Evolutionary conservation across 2,329 filamentous ascomycete species (phyloP).

Genomic region (Sporothrix pseudoabietina): DNA sequence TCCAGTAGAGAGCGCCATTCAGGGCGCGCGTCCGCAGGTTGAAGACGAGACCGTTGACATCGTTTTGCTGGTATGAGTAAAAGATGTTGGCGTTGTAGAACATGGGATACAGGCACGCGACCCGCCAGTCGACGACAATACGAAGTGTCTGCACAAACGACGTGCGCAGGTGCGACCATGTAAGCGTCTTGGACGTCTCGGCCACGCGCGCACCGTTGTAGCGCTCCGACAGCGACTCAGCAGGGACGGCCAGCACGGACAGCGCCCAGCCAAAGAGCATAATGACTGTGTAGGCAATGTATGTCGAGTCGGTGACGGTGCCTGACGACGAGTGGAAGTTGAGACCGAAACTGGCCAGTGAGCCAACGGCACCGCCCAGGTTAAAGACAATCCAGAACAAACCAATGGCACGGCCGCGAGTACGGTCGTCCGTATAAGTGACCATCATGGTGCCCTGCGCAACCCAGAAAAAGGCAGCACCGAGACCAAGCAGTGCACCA

Average conservation of each 20-base stretch:
- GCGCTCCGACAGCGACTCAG: slow-evolving; percentile 28
- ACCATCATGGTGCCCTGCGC: slow-evolving; percentile 87
- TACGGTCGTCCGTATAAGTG: slow-evolving; percentile 77
- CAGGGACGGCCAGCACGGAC: slow-evolving; percentile 70
- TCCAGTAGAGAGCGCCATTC: slow-evolving; percentile 58
- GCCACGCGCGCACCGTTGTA: slow-evolving; percentile 29
- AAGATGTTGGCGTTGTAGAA: slow-evolving; percentile 71
- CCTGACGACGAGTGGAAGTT: slow-evolving; percentile 46
- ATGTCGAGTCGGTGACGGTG: slow-evolving; percentile 34
- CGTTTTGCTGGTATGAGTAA: slow-evolving; percentile 60
- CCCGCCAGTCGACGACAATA: slow-evolving; percentile 49
- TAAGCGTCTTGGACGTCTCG: slow-evolving; percentile 14
- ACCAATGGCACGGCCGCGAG: slow-evolving; percentile 86
- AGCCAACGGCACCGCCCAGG: slow-evolving; percentile 82
- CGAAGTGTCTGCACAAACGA: slow-evolving; percentile 43
- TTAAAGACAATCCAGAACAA: slow-evolving; percentile 97
- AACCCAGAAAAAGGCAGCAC: slow-evolving; percentile 78
- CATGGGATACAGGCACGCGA: slow-evolving; percentile 70
- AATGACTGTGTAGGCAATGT: slow-evolving; percentile 33
- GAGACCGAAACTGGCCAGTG: slow-evolving; percentile 70
- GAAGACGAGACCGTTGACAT: slow-evolving; percentile 58
- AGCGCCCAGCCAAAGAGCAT: slow-evolving; percentile 33
- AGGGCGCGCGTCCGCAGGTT: slow-evolving; percentile 58
- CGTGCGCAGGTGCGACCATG: slow-evolving; percentile 43
- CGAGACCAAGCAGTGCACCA: slow-evolving; percentile 73